Percentiles rank a stretch among this genome's conserved stretches.
phyloP scores from a whole-genome alignment of 176 grass and related monocot species.

The Bonia amplexicaulis region DNA sequence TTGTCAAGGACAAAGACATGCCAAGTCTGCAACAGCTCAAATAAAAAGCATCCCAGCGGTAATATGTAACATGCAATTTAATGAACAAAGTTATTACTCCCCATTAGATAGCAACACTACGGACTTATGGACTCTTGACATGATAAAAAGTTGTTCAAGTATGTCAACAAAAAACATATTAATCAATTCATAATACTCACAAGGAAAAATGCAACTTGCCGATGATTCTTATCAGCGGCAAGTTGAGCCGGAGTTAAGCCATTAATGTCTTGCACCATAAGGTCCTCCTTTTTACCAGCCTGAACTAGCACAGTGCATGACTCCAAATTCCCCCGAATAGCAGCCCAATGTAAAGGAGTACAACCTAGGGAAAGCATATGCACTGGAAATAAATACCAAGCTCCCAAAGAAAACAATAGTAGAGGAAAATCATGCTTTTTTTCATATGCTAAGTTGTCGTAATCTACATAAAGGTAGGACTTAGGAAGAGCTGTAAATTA shows the following conservation, averaged over 20 bases:
- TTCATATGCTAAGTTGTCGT: background rate
- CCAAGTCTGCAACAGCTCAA: background rate
- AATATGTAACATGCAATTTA: background rate
- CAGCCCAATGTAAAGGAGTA: conserved; percentile 99
- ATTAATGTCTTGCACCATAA: conserved; percentile 77
- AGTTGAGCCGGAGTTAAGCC: conserved; percentile 94
- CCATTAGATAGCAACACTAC: background rate
- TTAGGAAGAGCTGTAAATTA: background rate
- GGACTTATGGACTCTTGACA: background rate
- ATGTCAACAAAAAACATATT: background rate
- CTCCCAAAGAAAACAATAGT: conserved; percentile 1
- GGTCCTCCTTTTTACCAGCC: conserved; percentile 94
- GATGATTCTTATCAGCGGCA: conserved; percentile 81
- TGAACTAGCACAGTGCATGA: conserved; percentile 93
- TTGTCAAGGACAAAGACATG: conserved; percentile 1
- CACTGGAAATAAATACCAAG: conserved; percentile 23
- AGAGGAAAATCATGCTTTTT: background rate
- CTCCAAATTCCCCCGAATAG: conserved; percentile 91
- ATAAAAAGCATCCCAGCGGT: background rate
- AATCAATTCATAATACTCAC: conserved; percentile 53
- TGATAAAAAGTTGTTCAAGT: background rate
- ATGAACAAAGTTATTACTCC: background rate
- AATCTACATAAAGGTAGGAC: background rate
- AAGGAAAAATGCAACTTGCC: conserved; percentile 93
- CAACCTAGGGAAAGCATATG: conserved; percentile 61